Conservation (phyloP, 768 basidiomycete genomes). For the Termitomyces sp. region DNA sequence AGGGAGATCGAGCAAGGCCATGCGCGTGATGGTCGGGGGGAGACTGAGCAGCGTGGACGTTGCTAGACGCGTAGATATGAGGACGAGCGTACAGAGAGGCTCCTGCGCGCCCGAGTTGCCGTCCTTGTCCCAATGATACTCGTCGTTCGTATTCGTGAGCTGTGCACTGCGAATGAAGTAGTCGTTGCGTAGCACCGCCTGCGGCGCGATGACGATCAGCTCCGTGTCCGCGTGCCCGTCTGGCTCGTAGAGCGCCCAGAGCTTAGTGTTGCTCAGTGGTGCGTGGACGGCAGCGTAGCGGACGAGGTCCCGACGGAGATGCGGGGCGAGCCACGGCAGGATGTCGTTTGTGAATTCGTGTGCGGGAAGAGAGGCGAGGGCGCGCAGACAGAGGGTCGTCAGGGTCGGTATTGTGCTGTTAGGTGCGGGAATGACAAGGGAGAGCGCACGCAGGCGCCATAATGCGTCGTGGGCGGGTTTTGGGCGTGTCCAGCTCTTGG, state of each 20-base stretch:
- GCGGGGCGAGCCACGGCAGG: constrained; percentile 46
- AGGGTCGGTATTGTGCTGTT: constrained; percentile 38
- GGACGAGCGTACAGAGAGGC: constrained; percentile 39
- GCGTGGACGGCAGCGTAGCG: constrained; percentile 51
- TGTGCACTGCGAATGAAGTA: constrained; percentile 26
- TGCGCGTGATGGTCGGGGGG: constrained; percentile 59
- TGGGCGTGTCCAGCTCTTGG: no score
- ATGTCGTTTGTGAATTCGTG: constrained; percentile 40
- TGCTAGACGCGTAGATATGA: constrained; percentile 44
- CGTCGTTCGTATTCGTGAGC: background rate
- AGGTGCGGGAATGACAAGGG: constrained; percentile 36
- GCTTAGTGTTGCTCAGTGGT: constrained; percentile 45
- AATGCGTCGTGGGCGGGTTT: background rate
- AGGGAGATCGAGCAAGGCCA: constrained; percentile 52
- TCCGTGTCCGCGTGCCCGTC: constrained; percentile 58
- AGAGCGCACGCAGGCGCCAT: constrained; percentile 56
- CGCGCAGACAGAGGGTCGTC: constrained; percentile 50
- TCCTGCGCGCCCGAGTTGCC: constrained; percentile 13
- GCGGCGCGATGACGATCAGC: constrained; percentile 56
- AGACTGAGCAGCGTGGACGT: constrained; percentile 40
- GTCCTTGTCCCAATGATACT: constrained; percentile 39
- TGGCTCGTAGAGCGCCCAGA: constrained; percentile 44
- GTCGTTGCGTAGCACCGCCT: constrained; percentile 35
- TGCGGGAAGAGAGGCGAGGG: constrained; percentile 32
- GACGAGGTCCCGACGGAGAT: constrained; percentile 54